phyloP scores from a whole-genome alignment of 2,329 filamentous ascomycete species.

The Paracamarosporium sp. region DNA sequence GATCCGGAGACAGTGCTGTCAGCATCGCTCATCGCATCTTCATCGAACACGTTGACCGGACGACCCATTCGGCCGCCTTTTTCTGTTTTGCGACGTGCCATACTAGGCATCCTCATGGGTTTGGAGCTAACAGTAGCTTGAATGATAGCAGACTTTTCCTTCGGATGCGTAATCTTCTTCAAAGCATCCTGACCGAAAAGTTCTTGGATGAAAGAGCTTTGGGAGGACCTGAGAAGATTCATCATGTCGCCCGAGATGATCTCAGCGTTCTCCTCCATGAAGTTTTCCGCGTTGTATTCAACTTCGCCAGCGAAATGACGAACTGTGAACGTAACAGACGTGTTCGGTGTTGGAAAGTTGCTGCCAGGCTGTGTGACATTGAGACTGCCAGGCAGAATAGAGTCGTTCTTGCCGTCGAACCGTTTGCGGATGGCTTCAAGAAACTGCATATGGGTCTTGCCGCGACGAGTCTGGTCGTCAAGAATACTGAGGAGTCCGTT shows the following conservation, averaged over 20 bases:
- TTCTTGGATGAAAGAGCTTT: constrained; percentile 85
- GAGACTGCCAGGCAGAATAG: constrained; percentile 79
- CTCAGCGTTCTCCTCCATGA: constrained; percentile 95
- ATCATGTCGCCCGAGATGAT: constrained; percentile 95
- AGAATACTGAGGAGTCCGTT: constrained; percentile 94
- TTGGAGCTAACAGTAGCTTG: constrained; percentile 97
- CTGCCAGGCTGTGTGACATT: constrained; percentile 82
- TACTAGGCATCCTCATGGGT: constrained; percentile 88
- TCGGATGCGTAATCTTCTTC: constrained; percentile 90
- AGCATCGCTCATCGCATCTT: constrained; percentile 55
- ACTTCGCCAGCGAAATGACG: constrained; percentile 97
- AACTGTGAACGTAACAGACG: constrained; percentile 82
- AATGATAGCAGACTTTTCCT: constrained; percentile 88
- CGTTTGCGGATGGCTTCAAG: constrained; percentile 89
- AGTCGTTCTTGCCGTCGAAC: constrained; percentile 92
- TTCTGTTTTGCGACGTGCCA: constrained; percentile 80
- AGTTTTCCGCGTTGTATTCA: constrained; percentile 84
- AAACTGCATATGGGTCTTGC: constrained; percentile 87
- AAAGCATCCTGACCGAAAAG: constrained; percentile 96
- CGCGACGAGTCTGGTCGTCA: constrained; percentile 91
- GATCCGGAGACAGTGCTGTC: constrained; percentile 52
- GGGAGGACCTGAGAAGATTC: constrained; percentile 88
- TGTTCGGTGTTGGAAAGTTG: constrained; percentile 87
- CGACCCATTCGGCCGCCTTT: constrained; percentile 56
- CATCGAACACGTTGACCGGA: constrained; percentile 47